Base-by-base conservation (phyloP, 176 grass and related monocot species). In the Neostapfia colusana region DNA sequence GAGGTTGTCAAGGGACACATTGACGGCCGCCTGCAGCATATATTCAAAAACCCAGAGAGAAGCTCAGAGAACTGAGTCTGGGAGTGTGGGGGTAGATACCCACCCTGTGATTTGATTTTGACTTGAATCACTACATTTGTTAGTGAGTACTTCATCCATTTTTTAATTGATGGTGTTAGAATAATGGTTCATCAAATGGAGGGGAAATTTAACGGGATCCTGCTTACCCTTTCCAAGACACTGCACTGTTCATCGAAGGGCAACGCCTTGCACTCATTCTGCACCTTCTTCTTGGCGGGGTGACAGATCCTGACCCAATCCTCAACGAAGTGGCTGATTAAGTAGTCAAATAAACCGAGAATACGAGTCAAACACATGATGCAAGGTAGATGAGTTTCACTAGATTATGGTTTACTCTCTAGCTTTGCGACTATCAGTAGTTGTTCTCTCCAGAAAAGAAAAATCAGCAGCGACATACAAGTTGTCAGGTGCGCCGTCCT, bases 261-360 rank as follows among this genome's bases (percentile, higher is more conserved):
- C 39, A 87, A 10, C 0, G 72, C n/a, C 11, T 50, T 39, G 38
- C 79, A 55, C 2, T 80, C 54, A 6, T 21, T 14, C 58, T 81
- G 56, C 45, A 94, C 95, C 82, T 94, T 92, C 50, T 82, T 76
- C 84, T 82, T 94, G 2, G 91, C 95, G 0, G 73, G 76, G 12
- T 49, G 72, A 3, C 91, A 76, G 10, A 93, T 85, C 73, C 85
- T 92, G 28, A 98, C 95, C 95, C 95, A 98, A n/a, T 92, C 87
- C 85, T 98, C 95, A 0, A 98, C 92, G 69, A 94, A 98, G 49
- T 92, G 84, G 58, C 95, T 98, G 68, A 4, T 9, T 0, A 3
- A 10, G n/a, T 34, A 6, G 39, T 38, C n/a, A 27, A 54, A 51
- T 5, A 24, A 65, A 74, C 8, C 21, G 0, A 63, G 25, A 72